Conservation (phyloP, 768 basidiomycete genomes). For the Lactarius vividus region DNA sequence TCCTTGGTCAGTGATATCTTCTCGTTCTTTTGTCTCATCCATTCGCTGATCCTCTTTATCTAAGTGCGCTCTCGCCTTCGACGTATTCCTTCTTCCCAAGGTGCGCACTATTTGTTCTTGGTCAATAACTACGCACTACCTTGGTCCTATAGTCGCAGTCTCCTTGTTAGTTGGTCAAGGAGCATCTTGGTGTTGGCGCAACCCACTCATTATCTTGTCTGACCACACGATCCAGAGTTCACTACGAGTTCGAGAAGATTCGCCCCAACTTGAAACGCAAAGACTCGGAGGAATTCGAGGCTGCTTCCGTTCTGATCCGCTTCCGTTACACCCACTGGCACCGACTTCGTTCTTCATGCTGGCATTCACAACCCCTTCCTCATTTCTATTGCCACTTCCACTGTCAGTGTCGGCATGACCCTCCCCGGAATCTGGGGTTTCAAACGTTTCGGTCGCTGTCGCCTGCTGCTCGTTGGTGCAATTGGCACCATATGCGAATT, state of each 20-base stretch:
- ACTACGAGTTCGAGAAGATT: conserved; percentile 55
- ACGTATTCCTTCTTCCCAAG: conserved; percentile 73
- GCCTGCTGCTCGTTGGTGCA: conserved; percentile 76
- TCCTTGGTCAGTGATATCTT: conserved; percentile 46
- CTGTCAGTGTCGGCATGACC: conserved; percentile 80
- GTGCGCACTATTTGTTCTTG: background rate
- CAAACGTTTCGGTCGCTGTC: conserved; percentile 79
- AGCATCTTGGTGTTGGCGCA: conserved; percentile 56
- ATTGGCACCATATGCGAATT: conserved; percentile 79
- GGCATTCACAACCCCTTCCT: conserved; percentile 50
- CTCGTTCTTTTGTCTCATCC: conserved; percentile 5
- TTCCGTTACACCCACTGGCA: conserved; percentile 79
- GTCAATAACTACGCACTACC: background rate
- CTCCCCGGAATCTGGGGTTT: conserved; percentile 77
- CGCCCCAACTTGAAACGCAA: conserved; percentile 62
- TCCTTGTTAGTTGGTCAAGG: conserved; percentile 76
- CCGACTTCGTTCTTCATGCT: conserved; percentile 63
- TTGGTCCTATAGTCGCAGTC: conserved; percentile 39
- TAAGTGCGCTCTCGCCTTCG: conserved; percentile 64
- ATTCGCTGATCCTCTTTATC: conserved; percentile 8
- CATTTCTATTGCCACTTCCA: conserved; percentile 63
- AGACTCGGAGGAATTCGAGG: conserved; percentile 61
- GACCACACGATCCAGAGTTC: conserved; percentile 52
- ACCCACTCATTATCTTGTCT: conserved; percentile 59
- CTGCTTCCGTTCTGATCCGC: conserved; percentile 57